Percentiles rank a stretch among this genome's conserved stretches.
Conservation (phyloP, 225 moss, liverwort and hornwort species). For the Takakia lepidozioides region DNA sequence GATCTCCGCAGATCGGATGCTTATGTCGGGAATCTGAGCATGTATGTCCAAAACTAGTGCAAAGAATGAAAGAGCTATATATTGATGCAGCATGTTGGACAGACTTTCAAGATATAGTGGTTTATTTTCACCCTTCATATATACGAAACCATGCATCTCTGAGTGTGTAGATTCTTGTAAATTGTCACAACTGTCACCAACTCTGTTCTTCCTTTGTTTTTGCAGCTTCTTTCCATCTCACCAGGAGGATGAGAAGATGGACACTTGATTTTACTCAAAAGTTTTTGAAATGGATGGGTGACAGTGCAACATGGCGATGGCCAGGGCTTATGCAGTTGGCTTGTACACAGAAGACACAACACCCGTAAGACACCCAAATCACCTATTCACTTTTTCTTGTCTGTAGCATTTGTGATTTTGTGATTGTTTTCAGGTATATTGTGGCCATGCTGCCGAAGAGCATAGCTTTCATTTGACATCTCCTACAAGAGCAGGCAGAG, state of each 20-base stretch:
- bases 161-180: slow-evolving; percentile 1
- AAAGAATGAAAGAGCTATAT: too few relatives aligned
- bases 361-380: slow-evolving; percentile 21
- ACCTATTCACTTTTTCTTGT: slow-evolving; percentile 6
- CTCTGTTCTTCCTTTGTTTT: neutral
- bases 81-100: too few relatives aligned
- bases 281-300: slow-evolving; percentile 14
- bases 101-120: too few relatives aligned
- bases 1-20: too few relatives aligned
- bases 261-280: slow-evolving; percentile 10
- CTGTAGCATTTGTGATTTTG: neutral
- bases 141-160: too few relatives aligned
- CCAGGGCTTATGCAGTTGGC: slow-evolving; percentile 50
- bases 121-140: too few relatives aligned
- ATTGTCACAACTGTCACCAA: neutral
- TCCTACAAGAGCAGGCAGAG: too few relatives aligned
- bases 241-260: slow-evolving; percentile 5
- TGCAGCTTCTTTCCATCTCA: slow-evolving; percentile 3
- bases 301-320: slow-evolving; percentile 52
- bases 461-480: too few relatives aligned
- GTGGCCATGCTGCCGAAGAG: neutral
- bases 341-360: slow-evolving; percentile 39
- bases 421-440: neutral
- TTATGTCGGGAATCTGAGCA: too few relatives aligned
- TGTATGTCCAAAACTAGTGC: too few relatives aligned